Percentiles rank a stretch among this genome's conserved stretches.
Evolutionary conservation across 352 stramenopile genomes (phyloP).

Genomic region (Globisporangium alternatum): DNA sequence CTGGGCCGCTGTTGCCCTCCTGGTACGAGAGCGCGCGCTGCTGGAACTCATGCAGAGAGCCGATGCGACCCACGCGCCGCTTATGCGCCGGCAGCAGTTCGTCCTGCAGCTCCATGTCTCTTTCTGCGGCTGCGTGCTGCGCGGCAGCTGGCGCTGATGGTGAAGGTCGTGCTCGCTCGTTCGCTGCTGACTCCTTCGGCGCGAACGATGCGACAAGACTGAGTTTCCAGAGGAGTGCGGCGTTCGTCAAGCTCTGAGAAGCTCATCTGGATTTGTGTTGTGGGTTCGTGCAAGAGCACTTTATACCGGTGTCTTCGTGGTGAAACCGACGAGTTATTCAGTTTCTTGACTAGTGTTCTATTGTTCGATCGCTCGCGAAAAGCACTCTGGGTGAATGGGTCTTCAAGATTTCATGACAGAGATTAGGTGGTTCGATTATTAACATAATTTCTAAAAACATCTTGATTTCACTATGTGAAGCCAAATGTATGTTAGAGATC

Average conservation of each 20-base stretch:
- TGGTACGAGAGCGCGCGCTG: constrained; percentile 66
- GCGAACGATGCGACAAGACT: neutral
- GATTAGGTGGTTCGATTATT: too few species aligned
- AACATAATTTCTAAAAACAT: too few species aligned
- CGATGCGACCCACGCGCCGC: constrained; percentile 66
- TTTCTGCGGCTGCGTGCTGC: neutral
- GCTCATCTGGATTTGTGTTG: neutral
- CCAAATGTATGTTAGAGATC: too few species aligned
- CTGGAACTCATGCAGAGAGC: constrained; percentile 82
- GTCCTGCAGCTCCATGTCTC: constrained; percentile 23
- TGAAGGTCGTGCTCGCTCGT: neutral
- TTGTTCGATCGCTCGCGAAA: too few species aligned
- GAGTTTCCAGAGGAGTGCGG: neutral
- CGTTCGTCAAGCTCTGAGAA: neutral
- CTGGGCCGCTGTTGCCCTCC: constrained; percentile 16
- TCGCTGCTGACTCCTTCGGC: neutral
- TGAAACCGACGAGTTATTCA: too few species aligned
- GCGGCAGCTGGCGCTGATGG: neutral
- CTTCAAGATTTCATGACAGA: too few species aligned
- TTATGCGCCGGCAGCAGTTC: constrained; percentile 58
- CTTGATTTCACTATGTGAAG: too few species aligned
- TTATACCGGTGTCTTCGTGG: too few species aligned
- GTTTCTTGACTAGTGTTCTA: too few species aligned
- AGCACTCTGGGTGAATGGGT: too few species aligned
- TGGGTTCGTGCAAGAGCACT: neutral